Evolutionary conservation across 176 grass and related monocot genomes (phyloP).

Genomic region (Poa annua): DNA sequence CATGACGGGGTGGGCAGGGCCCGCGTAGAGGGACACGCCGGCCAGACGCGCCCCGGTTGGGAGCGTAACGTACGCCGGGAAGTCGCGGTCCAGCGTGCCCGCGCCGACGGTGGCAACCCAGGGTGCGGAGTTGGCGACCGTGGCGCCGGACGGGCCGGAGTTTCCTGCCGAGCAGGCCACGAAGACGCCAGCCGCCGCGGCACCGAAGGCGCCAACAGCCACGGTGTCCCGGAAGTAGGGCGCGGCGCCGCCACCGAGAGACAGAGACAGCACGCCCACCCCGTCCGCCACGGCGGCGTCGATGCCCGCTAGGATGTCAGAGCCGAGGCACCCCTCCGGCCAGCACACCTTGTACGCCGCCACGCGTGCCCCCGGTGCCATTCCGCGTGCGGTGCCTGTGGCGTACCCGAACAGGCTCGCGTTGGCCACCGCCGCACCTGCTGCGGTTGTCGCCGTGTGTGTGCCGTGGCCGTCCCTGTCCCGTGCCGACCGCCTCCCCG

Average conservation of each 20-base stretch:
- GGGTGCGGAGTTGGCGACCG: constrained; percentile 84
- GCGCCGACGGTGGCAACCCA: constrained; percentile 89
- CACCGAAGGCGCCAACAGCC: constrained; percentile 79
- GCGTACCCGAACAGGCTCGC: constrained; percentile 95
- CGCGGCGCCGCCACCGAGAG: constrained; percentile 80
- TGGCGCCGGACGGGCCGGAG: constrained; percentile 64
- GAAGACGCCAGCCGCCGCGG: constrained; percentile 76
- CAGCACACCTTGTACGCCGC: constrained; percentile 98
- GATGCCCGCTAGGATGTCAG: constrained; percentile 92
- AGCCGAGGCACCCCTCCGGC: constrained; percentile 78
- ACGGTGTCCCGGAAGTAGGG: constrained; percentile 91
- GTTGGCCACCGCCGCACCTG: constrained; percentile 65
- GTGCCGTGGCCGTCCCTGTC: constrained; percentile 94
- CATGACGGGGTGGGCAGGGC: constrained; percentile 48
- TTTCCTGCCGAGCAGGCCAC: constrained; percentile 96
- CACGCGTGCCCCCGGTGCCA: constrained; percentile 77
- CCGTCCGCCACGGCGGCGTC: constrained; percentile 77
- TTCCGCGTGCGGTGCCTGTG: constrained; percentile 81
- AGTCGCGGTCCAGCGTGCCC: constrained; percentile 86
- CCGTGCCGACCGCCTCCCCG: constrained; percentile 54
- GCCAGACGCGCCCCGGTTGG: constrained; percentile 51
- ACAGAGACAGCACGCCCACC: constrained; percentile 85
- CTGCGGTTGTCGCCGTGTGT: constrained; percentile 85
- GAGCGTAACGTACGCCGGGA: constrained; percentile 63
- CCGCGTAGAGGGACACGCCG: constrained; percentile 84